Percentiles rank a stretch among this genome's conserved stretches.
phyloP scores from a whole-genome alignment of 352 stramenopile species.

The Globisporangium heterothallicum region DNA sequence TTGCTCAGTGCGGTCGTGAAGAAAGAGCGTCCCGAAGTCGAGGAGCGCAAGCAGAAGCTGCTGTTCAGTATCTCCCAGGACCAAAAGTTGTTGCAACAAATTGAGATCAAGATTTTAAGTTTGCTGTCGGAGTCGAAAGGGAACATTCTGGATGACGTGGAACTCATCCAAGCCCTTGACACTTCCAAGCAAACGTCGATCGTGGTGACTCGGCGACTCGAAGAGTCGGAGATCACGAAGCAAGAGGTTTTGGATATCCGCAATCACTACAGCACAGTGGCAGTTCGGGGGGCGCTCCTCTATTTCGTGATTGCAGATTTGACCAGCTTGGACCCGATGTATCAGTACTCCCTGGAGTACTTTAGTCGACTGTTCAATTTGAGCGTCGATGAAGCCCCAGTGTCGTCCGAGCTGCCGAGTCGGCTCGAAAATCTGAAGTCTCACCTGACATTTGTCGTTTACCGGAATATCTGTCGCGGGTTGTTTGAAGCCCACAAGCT shows the following conservation, averaged over 20 bases:
- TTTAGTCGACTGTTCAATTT: conserved; percentile 59
- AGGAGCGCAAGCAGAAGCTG: conserved; percentile 79
- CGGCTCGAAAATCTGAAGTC: conserved; percentile 37
- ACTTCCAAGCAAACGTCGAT: conserved; percentile 63
- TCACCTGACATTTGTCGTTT: conserved; percentile 50
- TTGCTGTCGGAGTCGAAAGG: conserved; percentile 81
- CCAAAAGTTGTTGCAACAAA: conserved; percentile 84
- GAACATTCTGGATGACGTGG: conserved; percentile 90
- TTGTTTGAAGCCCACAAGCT: conserved; percentile 64
- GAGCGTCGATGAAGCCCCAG: conserved; percentile 40
- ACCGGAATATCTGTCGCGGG: conserved; percentile 63
- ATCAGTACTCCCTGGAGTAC: conserved; percentile 77
- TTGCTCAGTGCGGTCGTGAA: conserved; percentile 86
- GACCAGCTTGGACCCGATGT: conserved; percentile 60
- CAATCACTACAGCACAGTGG: conserved; percentile 51
- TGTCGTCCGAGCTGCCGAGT: conserved; percentile 19
- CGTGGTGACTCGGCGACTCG: conserved; percentile 44
- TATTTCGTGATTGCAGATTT: conserved; percentile 72
- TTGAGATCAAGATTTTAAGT: conserved; percentile 89
- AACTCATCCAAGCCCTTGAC: conserved; percentile 62
- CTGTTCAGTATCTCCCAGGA: conserved; percentile 87
- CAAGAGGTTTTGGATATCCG: conserved; percentile 54
- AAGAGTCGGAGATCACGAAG: conserved; percentile 59
- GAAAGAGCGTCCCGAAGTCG: conserved; percentile 82
- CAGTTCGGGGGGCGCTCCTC: conserved; percentile 52